These are phyloP conservation scores for Pinguiococcus pyrenoidosus DNA, from an alignment of 108 stramenopile species.

Conservation along the genomic window DNA sequence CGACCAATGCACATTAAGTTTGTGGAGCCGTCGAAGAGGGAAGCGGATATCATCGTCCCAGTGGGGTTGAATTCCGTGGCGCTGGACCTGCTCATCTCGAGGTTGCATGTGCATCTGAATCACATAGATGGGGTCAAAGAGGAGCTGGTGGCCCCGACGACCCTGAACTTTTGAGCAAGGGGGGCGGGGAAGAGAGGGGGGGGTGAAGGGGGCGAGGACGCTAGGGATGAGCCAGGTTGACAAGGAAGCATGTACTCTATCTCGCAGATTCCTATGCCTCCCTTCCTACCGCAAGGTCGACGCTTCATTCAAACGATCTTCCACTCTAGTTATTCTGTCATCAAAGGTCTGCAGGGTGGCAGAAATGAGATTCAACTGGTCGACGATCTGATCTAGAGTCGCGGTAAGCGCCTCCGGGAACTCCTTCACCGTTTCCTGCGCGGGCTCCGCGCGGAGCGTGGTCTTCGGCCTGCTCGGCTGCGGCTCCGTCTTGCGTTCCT, in stretches of 20 bases:
- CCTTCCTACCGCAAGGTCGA: too few species aligned
- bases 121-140: too few species aligned
- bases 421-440: background rate
- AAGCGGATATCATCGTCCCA: conserved; percentile 74
- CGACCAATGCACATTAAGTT: conserved; percentile 85
- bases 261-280: too few species aligned
- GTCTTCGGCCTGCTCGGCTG: conserved; percentile 1
- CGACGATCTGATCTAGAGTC: conserved; percentile 19
- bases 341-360: conserved; percentile 3
- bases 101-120: too few species aligned
- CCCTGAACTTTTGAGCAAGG: too few species aligned
- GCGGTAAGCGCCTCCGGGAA: conserved; percentile 7
- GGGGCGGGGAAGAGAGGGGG: too few species aligned
- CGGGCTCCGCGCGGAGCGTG: background rate
- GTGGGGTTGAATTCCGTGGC: conserved; percentile 36
- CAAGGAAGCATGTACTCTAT: too few species aligned
- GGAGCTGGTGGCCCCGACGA: too few species aligned
- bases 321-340: too few species aligned
- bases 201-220: too few species aligned
- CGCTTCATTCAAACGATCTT: too few species aligned
- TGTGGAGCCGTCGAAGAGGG: conserved; percentile 70
- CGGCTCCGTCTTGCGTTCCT: conserved; percentile 2
- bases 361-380: conserved; percentile 7
- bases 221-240: too few species aligned
- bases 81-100: conserved; percentile 24